A percentile compares a stretch with the other conserved stretches of the same genome.
Evolutionary conservation across 345 rosid species (phyloP).

Genomic region (Hibiscus syriacus): DNA sequence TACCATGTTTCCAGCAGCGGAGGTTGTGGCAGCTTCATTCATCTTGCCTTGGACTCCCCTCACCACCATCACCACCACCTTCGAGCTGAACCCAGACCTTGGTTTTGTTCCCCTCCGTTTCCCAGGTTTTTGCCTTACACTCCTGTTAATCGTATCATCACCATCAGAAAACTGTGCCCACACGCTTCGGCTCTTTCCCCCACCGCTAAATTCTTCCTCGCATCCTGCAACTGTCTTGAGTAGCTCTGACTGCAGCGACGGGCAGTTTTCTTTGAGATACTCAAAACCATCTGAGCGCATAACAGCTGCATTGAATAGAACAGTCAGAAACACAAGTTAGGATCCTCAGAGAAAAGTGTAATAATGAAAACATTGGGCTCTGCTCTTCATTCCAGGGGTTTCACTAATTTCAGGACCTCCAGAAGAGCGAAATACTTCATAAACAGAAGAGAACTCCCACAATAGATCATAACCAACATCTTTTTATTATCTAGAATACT

Average conservation of each 20-base stretch:
- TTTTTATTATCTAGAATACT: background rate
- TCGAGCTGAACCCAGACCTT: conserved; percentile 55
- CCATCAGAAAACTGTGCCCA: too few species aligned
- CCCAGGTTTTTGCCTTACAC: conserved; percentile 52
- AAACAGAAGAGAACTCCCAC: conserved; percentile 7
- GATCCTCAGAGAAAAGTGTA: background rate
- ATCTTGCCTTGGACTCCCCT: conserved; percentile 37
- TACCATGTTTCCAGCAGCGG: background rate
- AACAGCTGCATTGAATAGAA: conserved; percentile 23
- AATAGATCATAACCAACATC: background rate
- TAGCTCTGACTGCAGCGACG: conserved; percentile 60
- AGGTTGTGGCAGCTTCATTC: conserved; percentile 22
- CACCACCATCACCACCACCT: conserved; percentile 30
- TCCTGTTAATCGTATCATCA: conserved; percentile 48
- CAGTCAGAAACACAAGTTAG: conserved; percentile 7
- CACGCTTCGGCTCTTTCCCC: too few species aligned
- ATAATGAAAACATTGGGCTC: conserved; percentile 15
- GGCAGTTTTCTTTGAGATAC: conserved; percentile 56
- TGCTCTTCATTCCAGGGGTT: too few species aligned
- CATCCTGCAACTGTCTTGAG: too few species aligned
- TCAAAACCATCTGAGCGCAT: conserved; percentile 71
- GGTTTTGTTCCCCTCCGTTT: conserved; percentile 57
- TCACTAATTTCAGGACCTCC: too few species aligned
- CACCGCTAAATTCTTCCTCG: too few species aligned
- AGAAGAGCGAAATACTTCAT: too few species aligned